Percentiles rank a stretch among this genome's conserved stretches.
phyloP scores from a whole-genome alignment of 257 asterid species.

The Fraxinus cuspidata region DNA sequence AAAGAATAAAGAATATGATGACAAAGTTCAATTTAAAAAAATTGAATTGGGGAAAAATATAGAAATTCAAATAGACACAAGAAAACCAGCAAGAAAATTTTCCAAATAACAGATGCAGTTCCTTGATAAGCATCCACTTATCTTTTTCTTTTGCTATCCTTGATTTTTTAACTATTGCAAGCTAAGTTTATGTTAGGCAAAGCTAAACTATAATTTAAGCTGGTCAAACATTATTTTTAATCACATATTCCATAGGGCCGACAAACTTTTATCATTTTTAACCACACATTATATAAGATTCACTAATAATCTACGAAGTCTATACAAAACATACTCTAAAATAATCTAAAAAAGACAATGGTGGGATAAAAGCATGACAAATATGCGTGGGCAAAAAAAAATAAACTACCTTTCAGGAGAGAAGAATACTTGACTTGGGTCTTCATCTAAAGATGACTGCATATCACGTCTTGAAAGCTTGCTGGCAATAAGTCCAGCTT shows the following conservation, averaged over 20 bases:
- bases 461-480: slow-evolving; percentile 90
- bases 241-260: too few species aligned
- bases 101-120: slow-evolving; percentile 8
- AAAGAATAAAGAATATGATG: slow-evolving; percentile 6
- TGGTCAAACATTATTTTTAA: too few species aligned
- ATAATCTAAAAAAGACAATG: slow-evolving; percentile 1
- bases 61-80: neutral
- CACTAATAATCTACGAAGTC: too few species aligned
- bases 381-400: slow-evolving; percentile 5
- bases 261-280: too few species aligned
- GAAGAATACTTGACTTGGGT: slow-evolving; percentile 61
- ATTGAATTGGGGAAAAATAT: neutral
- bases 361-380: slow-evolving; percentile 23
- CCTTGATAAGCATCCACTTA: slow-evolving; percentile 11
- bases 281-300: too few species aligned
- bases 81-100: slow-evolving; percentile 7
- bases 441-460: slow-evolving; percentile 69
- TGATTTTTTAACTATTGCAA: slow-evolving; percentile 12
- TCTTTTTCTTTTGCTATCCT: slow-evolving; percentile 5
- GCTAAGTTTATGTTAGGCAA: too few species aligned
- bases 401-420: slow-evolving; percentile 79
- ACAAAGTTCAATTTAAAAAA: slow-evolving; percentile 5
- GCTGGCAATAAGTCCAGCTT: slow-evolving; percentile 98
- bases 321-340: too few species aligned
- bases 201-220: too few species aligned